These are phyloP conservation scores for Neofusicoccum laricinum DNA, from an alignment of 2,329 filamentous ascomycete genomes.

Conservation along the genomic window DNA sequence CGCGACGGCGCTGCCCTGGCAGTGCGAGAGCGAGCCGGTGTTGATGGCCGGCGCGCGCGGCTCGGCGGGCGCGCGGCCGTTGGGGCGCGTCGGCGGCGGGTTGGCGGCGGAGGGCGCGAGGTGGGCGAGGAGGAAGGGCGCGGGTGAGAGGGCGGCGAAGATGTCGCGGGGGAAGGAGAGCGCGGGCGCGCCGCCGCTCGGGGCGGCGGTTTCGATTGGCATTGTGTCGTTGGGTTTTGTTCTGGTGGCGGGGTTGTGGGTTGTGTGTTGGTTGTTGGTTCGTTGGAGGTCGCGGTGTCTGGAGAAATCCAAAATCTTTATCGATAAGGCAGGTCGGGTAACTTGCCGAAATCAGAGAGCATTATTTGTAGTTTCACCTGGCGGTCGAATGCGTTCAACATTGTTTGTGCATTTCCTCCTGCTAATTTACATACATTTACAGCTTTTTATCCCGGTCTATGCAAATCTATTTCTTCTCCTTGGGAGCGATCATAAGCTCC, in stretches of 20 bases:
- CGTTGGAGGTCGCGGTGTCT: background rate
- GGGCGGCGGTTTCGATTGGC: slow-evolving; percentile 4
- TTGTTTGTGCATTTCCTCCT: background rate
- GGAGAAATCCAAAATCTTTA: slow-evolving; percentile 2
- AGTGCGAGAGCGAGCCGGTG: slow-evolving; percentile 79
- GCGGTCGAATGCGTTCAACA: background rate
- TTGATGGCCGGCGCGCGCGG: slow-evolving; percentile 74
- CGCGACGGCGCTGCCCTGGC: slow-evolving; percentile 85
- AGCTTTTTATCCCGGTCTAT: background rate
- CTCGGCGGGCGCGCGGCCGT: slow-evolving; percentile 70
- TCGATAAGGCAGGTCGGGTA: background rate
- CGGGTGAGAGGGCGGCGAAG: slow-evolving; percentile 86
- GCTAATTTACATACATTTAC: slow-evolving; percentile 8
- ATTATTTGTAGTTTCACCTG: background rate
- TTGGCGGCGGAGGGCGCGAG: slow-evolving; percentile 47
- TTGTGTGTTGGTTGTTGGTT: background rate
- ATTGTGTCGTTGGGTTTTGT: background rate
- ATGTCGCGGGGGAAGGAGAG: slow-evolving; percentile 62
- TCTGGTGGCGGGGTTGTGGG: background rate
- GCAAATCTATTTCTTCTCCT: slow-evolving; percentile 57
- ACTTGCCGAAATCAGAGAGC: background rate
- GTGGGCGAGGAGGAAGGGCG: slow-evolving; percentile 85
- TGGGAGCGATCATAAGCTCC: slow-evolving; percentile 91
- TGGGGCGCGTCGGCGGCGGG: slow-evolving; percentile 64
- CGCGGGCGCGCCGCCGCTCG: background rate